Evolutionary conservation across 2,329 filamentous ascomycete species (phyloP).

Genomic region (Metarhizium sp.): DNA sequence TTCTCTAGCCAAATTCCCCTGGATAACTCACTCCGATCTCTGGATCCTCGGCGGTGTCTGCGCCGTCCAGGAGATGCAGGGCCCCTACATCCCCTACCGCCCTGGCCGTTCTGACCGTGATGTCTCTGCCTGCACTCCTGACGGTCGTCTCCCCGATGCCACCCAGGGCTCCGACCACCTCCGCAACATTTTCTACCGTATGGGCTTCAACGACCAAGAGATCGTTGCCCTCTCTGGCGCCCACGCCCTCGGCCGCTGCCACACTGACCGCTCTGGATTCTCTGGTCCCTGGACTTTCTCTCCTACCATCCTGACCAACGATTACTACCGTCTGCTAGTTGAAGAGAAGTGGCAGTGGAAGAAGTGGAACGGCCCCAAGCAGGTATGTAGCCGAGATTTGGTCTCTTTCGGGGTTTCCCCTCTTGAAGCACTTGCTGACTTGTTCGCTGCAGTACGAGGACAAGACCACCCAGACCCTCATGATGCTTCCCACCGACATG

Average conservation of each 20-base stretch:
- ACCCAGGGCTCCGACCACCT: conserved; percentile 72
- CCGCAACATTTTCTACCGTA: conserved; percentile 86
- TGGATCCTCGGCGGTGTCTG: conserved; percentile 85
- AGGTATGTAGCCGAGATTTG: conserved; percentile 25
- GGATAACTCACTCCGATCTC: conserved; percentile 93
- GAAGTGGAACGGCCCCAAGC: conserved; percentile 87
- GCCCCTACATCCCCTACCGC: conserved; percentile 78
- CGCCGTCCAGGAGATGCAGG: conserved; percentile 92
- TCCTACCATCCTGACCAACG: conserved; percentile 85
- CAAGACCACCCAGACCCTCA: conserved; percentile 74
- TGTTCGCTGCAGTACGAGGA: conserved; percentile 61
- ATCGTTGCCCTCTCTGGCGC: conserved; percentile 85
- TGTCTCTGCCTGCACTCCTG: conserved; percentile 77
- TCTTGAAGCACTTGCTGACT: conserved; percentile 6
- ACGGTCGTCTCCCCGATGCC: conserved; percentile 78
- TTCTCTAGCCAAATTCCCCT: conserved; percentile 60
- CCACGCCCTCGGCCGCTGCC: conserved; percentile 83
- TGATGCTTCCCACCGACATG: conserved; percentile 96
- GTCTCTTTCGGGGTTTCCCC: neutral
- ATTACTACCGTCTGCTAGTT: conserved; percentile 81
- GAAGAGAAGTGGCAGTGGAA: conserved; percentile 88
- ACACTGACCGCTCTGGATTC: conserved; percentile 80
- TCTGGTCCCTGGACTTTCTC: conserved; percentile 89
- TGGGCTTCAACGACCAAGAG: conserved; percentile 96
- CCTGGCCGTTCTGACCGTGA: conserved; percentile 79